A percentile compares a stretch with the other conserved stretches of the same genome.
Evolutionary conservation across 2,329 filamentous ascomycete species (phyloP).

Genomic region (Fusarium staphyleae): DNA sequence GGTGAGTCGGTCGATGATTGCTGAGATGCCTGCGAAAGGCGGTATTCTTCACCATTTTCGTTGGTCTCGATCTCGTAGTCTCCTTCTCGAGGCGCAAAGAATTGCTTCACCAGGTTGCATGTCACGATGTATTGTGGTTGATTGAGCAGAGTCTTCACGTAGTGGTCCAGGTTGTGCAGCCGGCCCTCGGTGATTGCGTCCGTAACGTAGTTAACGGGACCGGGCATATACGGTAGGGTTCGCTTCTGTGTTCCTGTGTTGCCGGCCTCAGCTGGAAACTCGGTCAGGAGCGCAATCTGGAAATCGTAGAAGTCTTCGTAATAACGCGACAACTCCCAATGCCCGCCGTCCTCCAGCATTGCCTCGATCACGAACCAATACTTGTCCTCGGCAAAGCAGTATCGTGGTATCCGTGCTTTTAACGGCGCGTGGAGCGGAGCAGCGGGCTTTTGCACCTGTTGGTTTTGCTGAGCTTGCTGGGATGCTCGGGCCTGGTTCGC

Average conservation of each 20-base stretch:
- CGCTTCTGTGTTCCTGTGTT: slow-evolving; percentile 81
- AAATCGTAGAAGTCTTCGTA: slow-evolving; percentile 99
- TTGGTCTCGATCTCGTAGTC: slow-evolving; percentile 91
- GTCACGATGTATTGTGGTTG: slow-evolving; percentile 85
- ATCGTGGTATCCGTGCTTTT: slow-evolving; percentile 85
- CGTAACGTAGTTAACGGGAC: slow-evolving; percentile 97
- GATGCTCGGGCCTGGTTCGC: slow-evolving; percentile 38
- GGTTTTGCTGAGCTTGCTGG: slow-evolving; percentile 48
- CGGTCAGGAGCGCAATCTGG: slow-evolving; percentile 91
- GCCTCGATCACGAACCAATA: slow-evolving; percentile 99
- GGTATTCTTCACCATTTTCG: slow-evolving; percentile 77
- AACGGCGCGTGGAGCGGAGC: slow-evolving; percentile 76
- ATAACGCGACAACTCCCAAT: slow-evolving; percentile 92
- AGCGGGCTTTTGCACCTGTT: slow-evolving; percentile 50
- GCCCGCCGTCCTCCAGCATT: slow-evolving; percentile 84
- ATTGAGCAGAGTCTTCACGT: slow-evolving; percentile 88
- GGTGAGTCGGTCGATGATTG: slow-evolving; percentile 70
- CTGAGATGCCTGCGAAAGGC: slow-evolving; percentile 74
- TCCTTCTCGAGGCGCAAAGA: slow-evolving; percentile 88
- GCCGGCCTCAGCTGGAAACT: slow-evolving; percentile 91
- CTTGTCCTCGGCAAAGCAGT: slow-evolving; percentile 96
- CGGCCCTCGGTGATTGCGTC: slow-evolving; percentile 95
- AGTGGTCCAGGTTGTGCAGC: slow-evolving; percentile 90
- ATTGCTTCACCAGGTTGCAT: slow-evolving; percentile 83
- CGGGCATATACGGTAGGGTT: slow-evolving; percentile 95